phyloP scores from a whole-genome alignment of 441 rosid species.

The Cnidoscolus chayamansa region DNA sequence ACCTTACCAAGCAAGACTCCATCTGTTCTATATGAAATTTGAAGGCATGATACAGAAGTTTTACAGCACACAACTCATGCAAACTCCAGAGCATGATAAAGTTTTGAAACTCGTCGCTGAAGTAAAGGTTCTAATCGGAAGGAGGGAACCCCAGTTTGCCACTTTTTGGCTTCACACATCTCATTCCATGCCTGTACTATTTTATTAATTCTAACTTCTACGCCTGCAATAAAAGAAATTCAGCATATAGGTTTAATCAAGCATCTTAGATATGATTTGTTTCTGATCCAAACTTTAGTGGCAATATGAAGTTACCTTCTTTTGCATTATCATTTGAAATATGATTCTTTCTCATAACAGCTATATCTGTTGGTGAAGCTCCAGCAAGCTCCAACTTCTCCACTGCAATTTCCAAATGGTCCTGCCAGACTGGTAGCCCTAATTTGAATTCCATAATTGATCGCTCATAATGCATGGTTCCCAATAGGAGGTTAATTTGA shows the following conservation, averaged over 20 bases:
- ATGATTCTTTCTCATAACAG: slow-evolving; percentile 87
- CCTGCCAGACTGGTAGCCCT: slow-evolving; percentile 78
- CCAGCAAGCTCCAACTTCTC: slow-evolving; percentile 96
- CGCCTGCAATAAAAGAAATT: not conserved
- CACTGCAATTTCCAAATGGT: slow-evolving; percentile 80
- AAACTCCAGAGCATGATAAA: slow-evolving; percentile 66
- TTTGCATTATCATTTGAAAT: slow-evolving; percentile 62
- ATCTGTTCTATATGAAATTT: not conserved
- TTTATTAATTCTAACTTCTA: no score
- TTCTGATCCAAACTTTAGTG: not conserved
- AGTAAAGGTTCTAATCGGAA: slow-evolving; percentile 84
- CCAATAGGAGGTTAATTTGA: slow-evolving; percentile 85
- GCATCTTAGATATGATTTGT: slow-evolving; percentile 13
- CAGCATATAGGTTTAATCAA: slow-evolving; percentile 11
- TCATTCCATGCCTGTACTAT: no score
- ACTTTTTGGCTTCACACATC: slow-evolving; percentile 80
- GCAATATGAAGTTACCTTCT: slow-evolving; percentile 49
- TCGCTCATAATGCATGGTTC: slow-evolving; percentile 82
- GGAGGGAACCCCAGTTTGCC: slow-evolving; percentile 68
- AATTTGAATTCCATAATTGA: slow-evolving; percentile 80
- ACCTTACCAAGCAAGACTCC: slow-evolving; percentile 11
- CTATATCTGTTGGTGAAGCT: slow-evolving; percentile 79
- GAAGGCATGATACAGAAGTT: slow-evolving; percentile 2
- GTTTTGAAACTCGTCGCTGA: slow-evolving; percentile 59
- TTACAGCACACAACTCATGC: slow-evolving; percentile 25